Conservation (phyloP, 768 basidiomycete genomes). For the Tylopilus balloui region DNA sequence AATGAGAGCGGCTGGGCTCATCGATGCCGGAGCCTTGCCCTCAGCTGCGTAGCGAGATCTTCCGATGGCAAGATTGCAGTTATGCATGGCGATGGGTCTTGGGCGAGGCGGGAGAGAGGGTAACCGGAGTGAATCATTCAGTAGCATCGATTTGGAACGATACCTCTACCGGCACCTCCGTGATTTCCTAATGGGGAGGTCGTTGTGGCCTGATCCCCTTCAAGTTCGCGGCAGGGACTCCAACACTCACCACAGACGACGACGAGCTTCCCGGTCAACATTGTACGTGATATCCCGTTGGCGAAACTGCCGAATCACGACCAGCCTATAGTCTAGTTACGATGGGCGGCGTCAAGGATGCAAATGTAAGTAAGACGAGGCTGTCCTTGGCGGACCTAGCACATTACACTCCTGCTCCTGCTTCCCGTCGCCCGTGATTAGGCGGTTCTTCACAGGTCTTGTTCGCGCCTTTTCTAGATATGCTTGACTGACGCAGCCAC, state of each 20-base stretch:
- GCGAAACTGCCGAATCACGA: neutral
- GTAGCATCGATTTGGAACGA: too few relatives aligned
- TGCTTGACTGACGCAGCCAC: slow-evolving; percentile 31
- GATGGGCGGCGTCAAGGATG: slow-evolving; percentile 27
- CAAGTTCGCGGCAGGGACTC: neutral
- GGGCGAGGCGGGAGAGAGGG: neutral
- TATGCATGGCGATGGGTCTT: neutral
- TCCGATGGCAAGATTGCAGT: neutral
- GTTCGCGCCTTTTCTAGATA: slow-evolving; percentile 26
- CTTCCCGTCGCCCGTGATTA: slow-evolving; percentile 7
- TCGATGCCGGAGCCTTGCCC: neutral
- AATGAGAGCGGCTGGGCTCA: neutral
- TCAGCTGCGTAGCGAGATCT: neutral
- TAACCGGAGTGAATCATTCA: neutral
- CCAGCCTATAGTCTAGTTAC: too few relatives aligned
- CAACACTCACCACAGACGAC: slow-evolving; percentile 6
- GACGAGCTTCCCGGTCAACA: neutral
- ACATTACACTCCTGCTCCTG: neutral
- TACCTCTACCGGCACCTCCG: neutral
- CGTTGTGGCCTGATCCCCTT: neutral
- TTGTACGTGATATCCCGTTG: slow-evolving; percentile 8
- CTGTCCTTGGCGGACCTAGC: neutral
- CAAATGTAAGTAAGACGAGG: slow-evolving; percentile 25
- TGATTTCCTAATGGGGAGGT: slow-evolving; percentile 14
- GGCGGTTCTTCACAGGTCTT: slow-evolving; percentile 9